Conservation (phyloP, 345 rosid species). For the Populus pruinosa region DNA sequence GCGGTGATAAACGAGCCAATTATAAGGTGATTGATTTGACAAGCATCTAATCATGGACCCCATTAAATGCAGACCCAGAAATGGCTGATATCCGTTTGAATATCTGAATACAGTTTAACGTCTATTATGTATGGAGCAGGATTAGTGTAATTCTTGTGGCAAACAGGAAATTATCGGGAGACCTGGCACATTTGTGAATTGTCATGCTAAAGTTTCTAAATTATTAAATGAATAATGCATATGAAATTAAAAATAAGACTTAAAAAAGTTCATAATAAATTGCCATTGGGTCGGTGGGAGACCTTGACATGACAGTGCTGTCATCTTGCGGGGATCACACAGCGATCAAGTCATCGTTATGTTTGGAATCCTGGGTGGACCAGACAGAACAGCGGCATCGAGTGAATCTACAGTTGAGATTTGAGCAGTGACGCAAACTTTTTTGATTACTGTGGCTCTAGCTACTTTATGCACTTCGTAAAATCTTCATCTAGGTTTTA, state of each 20-base stretch:
- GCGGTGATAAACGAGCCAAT: too few species aligned
- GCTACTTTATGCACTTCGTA: neutral
- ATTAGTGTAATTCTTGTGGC: neutral
- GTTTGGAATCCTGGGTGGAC: neutral
- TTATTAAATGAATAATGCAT: neutral
- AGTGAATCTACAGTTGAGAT: neutral
- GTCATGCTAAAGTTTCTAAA: neutral
- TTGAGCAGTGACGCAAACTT: conserved; percentile 14
- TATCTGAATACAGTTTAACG: conserved; percentile 22
- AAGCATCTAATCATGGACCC: neutral
- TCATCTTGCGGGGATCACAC: neutral
- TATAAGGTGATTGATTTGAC: neutral
- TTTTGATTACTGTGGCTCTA: neutral
- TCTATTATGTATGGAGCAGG: neutral
- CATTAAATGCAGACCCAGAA: neutral
- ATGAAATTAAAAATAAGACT: neutral
- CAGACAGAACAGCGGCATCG: neutral
- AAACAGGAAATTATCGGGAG: neutral
- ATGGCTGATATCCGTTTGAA: conserved; percentile 1
- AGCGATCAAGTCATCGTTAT: neutral
- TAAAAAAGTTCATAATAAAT: neutral
- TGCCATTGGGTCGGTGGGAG: neutral
- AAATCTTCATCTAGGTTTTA: neutral
- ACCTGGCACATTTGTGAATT: neutral
- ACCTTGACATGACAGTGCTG: neutral